Conservation (phyloP, 139 green algal genomes). For the Chlorella sorokiniana region DNA sequence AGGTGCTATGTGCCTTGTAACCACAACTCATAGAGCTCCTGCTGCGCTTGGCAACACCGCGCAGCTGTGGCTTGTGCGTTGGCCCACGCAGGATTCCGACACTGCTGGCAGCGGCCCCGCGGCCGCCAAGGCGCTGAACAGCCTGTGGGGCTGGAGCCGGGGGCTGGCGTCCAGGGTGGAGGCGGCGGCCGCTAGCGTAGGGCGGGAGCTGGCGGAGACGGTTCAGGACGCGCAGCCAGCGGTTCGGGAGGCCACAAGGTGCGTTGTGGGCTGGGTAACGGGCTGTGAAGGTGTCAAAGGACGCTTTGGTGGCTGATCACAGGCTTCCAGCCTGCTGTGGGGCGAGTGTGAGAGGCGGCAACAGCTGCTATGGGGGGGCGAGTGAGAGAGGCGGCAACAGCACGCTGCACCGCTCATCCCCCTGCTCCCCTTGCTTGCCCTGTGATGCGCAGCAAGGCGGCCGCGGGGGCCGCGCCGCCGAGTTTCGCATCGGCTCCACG, state of each 20-base stretch:
- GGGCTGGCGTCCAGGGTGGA: slow-evolving; percentile 9
- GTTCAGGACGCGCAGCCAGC: slow-evolving; percentile 19
- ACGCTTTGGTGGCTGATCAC: too few relatives aligned
- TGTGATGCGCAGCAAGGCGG: slow-evolving; percentile 23
- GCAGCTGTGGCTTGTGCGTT: too few relatives aligned
- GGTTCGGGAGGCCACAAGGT: background rate
- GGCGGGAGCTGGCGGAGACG: slow-evolving; percentile 18
- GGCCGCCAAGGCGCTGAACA: slow-evolving; percentile 7
- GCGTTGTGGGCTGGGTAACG: background rate
- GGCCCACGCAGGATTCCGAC: too few relatives aligned
- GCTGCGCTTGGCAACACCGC: too few relatives aligned
- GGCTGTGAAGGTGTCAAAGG: too few relatives aligned
- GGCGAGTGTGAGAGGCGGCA: too few relatives aligned
- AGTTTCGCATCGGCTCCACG: slow-evolving; percentile 16
- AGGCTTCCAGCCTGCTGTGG: too few relatives aligned
- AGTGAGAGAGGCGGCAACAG: too few relatives aligned
- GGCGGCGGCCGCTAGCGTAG: slow-evolving; percentile 3
- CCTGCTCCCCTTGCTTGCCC: too few relatives aligned
- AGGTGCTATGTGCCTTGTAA: too few relatives aligned
- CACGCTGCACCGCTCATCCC: background rate
- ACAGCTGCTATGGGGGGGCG: too few relatives aligned
- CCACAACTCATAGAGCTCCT: too few relatives aligned
- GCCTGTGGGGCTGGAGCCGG: slow-evolving; percentile 17
- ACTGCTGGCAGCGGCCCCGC: background rate
- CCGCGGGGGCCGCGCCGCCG: background rate